phyloP scores from a whole-genome alignment of 2,329 filamentous ascomycete genomes.

The Hypocrella siamensis region DNA sequence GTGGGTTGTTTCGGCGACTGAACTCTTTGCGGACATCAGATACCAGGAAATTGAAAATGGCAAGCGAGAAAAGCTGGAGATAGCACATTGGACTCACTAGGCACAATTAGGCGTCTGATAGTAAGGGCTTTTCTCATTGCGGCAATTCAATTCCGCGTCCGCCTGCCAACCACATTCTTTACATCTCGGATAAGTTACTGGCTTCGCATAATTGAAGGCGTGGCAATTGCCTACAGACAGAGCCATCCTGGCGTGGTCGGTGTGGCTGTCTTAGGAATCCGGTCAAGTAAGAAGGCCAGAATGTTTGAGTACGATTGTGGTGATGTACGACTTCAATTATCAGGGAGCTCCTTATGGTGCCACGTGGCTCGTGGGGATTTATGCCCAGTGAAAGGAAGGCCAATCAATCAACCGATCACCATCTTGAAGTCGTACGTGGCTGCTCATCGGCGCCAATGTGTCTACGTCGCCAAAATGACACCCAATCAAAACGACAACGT shows the following conservation, averaged over 20 bases:
- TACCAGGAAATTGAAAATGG: not conserved
- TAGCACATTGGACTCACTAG: not conserved
- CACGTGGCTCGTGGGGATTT: not conserved
- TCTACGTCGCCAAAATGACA: not conserved
- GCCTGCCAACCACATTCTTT: not conserved
- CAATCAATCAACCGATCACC: not conserved
- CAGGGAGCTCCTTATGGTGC: not conserved
- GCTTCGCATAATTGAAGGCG: not conserved
- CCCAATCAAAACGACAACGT: not conserved
- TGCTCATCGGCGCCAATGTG: not conserved
- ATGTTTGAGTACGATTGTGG: not conserved
- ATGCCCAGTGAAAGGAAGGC: not conserved
- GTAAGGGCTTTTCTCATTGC: not conserved
- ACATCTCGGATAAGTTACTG: not conserved
- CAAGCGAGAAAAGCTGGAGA: not conserved
- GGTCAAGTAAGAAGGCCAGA: not conserved
- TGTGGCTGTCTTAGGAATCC: not conserved
- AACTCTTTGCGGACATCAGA: not conserved
- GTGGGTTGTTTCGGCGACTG: not conserved
- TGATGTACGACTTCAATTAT: not conserved
- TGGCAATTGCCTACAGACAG: not conserved
- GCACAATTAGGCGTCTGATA: not conserved
- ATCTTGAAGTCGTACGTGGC: not conserved
- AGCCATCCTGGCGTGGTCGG: not conserved
- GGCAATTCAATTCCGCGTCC: not conserved